These are phyloP conservation scores for Solanum piurae DNA, from an alignment of 257 asterid species.

Conservation along the genomic window DNA sequence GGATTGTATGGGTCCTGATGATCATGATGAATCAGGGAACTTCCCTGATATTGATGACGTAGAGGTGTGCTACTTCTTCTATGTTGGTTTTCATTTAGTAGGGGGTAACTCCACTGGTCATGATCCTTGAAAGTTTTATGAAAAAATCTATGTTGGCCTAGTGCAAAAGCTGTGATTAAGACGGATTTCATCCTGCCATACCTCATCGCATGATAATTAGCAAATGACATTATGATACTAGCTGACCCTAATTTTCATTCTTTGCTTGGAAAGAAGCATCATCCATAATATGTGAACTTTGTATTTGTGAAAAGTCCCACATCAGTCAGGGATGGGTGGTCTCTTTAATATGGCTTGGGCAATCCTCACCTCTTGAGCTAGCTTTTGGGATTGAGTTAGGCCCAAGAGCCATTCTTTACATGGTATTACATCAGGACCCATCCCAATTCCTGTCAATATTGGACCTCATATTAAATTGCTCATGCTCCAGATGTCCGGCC, in stretches of 20 bases:
- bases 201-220: not conserved
- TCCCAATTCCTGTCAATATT: not conserved
- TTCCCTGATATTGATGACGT: constrained; percentile 70
- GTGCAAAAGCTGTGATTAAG: not conserved
- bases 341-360: not conserved
- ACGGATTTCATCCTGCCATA: not conserved
- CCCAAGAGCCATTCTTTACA: not conserved
- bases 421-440: not conserved
- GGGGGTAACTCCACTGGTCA: not conserved
- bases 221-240: not conserved
- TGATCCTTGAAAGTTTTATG: not conserved
- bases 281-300: not conserved
- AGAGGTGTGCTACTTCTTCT: constrained; percentile 37
- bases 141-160: not conserved
- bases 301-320: not conserved
- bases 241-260: not conserved
- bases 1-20: constrained; percentile 18
- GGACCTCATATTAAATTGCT: not conserved
- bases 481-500: not conserved
- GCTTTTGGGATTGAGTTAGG: not conserved
- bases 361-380: not conserved
- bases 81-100: not conserved
- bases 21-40: constrained; percentile 44
- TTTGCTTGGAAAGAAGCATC: not conserved
- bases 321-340: not conserved